A percentile compares a stretch with the other conserved stretches of the same genome.
Evolutionary conservation across 2,329 filamentous ascomycete genomes (phyloP).

Genomic region (Hypoxylon sp.): DNA sequence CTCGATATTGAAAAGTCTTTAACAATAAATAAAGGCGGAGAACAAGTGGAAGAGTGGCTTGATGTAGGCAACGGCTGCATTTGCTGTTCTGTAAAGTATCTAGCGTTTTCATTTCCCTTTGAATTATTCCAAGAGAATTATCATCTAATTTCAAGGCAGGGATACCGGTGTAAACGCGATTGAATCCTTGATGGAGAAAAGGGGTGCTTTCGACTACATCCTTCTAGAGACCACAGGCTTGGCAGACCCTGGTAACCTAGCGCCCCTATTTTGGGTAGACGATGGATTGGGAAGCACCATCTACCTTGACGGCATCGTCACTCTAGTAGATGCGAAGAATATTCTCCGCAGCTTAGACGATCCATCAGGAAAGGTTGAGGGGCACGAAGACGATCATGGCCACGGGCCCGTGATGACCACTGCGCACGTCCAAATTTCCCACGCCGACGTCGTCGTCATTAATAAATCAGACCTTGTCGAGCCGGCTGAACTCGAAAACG

Average conservation of each 20-base stretch:
- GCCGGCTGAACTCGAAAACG: conserved; percentile 70
- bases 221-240: conserved; percentile 95
- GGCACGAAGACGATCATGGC: conserved; percentile 59
- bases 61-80: conserved; percentile 97
- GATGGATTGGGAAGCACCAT: conserved; percentile 94
- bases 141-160: conserved; percentile 55
- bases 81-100: conserved; percentile 93
- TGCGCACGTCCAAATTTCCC: conserved; percentile 94
- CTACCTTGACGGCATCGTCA: conserved; percentile 96
- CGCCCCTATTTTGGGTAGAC: conserved; percentile 97
- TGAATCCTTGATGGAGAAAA: conserved; percentile 93
- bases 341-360: conserved; percentile 85
- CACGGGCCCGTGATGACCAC: conserved; percentile 81
- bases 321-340: conserved; percentile 94
- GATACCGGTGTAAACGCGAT: conserved; percentile 94
- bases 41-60: conserved; percentile 91
- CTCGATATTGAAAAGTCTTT: conserved; percentile 96
- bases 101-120: too few relatives aligned
- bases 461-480: conserved; percentile 92
- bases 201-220: conserved; percentile 96
- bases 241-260: conserved; percentile 94
- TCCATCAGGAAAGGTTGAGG: conserved; percentile 61
- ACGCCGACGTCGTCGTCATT: conserved; percentile 92
- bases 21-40: conserved; percentile 84
- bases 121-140: not conserved